phyloP scores from a whole-genome alignment of 768 basidiomycete genomes.

The Asterophora lycoperdoides region DNA sequence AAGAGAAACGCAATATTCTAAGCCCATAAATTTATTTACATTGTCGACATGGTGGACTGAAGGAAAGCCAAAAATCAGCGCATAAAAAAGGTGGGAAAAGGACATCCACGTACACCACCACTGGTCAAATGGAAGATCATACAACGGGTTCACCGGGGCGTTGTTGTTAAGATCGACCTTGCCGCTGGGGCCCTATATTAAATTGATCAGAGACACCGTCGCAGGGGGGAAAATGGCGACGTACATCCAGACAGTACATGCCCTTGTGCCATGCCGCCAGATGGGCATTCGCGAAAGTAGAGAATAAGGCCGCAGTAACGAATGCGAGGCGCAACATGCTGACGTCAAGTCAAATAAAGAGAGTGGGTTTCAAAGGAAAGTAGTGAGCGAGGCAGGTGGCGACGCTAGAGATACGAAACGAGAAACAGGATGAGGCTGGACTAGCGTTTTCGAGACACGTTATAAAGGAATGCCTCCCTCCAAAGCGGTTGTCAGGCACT shows the following conservation, averaged over 20 bases:
- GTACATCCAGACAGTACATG: too few relatives aligned
- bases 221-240: slow-evolving; percentile 9
- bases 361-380: slow-evolving; percentile 14
- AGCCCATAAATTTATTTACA: slow-evolving; percentile 18
- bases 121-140: too few relatives aligned
- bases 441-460: too few relatives aligned
- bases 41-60: too few relatives aligned
- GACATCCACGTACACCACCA: slow-evolving; percentile 41
- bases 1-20: background rate
- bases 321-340: slow-evolving; percentile 5
- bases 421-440: too few relatives aligned
- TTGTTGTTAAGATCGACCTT: slow-evolving; percentile 33
- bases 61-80: slow-evolving; percentile 10
- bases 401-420: too few relatives aligned
- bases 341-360: slow-evolving; percentile 8
- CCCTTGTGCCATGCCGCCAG: too few relatives aligned
- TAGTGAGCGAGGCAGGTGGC: background rate
- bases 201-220: background rate
- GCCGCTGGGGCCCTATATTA: slow-evolving; percentile 26
- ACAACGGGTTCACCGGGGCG: slow-evolving; percentile 38
- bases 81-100: background rate
- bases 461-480: too few relatives aligned
- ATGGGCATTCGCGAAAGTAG: slow-evolving; percentile 31
- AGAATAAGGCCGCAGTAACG: slow-evolving; percentile 4
- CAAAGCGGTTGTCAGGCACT: too few relatives aligned